Evolutionary conservation across 768 basidiomycete genomes (phyloP).

Genomic region (Rhodotorula graminis): DNA sequence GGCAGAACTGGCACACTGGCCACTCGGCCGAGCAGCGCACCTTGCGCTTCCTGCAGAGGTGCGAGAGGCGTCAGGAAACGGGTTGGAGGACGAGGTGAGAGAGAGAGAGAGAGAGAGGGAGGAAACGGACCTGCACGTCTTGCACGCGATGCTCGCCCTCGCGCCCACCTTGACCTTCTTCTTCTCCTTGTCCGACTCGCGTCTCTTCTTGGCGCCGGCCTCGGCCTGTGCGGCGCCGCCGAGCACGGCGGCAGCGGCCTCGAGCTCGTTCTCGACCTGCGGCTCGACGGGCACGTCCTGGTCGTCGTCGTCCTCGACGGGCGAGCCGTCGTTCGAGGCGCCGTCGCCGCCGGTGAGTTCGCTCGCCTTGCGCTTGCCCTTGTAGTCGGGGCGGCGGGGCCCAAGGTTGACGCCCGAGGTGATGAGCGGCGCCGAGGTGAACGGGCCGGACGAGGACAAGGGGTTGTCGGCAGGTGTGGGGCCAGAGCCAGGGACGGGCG

Average conservation of each 20-base stretch:
- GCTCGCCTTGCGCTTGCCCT: conserved; percentile 16
- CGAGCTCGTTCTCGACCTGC: neutral
- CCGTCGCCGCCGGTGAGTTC: neutral
- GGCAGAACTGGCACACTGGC: conserved; percentile 33
- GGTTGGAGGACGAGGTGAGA: neutral
- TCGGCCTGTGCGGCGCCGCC: neutral
- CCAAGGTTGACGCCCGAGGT: neutral
- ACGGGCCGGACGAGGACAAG: neutral
- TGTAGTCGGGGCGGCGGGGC: neutral
- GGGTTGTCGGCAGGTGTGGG: neutral
- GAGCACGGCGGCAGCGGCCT: neutral
- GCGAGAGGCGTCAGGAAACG: neutral
- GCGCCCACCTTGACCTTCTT: conserved; percentile 37
- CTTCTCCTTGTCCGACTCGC: conserved; percentile 9
- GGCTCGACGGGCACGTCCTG: neutral
- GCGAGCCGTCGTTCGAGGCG: neutral
- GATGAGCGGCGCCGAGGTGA: neutral
- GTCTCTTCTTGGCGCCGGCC: no score
- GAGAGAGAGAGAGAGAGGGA: no score
- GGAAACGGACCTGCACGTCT: conserved; percentile 31
- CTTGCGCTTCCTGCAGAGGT: conserved; percentile 29
- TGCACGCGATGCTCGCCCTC: conserved; percentile 36
- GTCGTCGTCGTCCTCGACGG: neutral
- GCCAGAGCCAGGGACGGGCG: neutral
- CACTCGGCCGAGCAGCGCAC: conserved; percentile 36